Evolutionary conservation across 495 filamentous ascomycete genomes (phyloP).

Genomic region (Hapsidospora chrysogenum): DNA sequence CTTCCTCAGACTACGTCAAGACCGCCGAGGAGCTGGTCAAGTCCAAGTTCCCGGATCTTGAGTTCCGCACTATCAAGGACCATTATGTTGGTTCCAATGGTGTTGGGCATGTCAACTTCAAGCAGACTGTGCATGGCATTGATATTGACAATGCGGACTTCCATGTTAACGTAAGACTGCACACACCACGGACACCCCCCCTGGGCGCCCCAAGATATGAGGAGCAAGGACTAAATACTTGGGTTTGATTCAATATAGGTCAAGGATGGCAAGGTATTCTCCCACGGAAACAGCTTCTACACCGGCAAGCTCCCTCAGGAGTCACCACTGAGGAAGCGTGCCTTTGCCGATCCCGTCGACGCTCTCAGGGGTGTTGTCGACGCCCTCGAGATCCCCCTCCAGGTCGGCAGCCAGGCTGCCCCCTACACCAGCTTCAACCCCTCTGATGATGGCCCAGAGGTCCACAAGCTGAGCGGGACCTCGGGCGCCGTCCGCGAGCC

Average conservation of each 20-base stretch:
- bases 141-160: constrained; percentile 40
- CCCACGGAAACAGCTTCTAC: constrained; percentile 26
- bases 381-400: constrained; percentile 17
- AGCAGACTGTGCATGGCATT: constrained; percentile 32
- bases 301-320: constrained; percentile 15
- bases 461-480: constrained; percentile 19
- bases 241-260: constrained; percentile 11
- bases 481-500: constrained; percentile 23
- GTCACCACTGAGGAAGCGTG: constrained; percentile 16
- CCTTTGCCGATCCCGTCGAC: constrained; percentile 13
- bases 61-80: constrained; percentile 25
- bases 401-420: constrained; percentile 14
- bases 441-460: constrained; percentile 12
- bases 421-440: constrained; percentile 6
- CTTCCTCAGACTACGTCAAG: constrained; percentile 12
- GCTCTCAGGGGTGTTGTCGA: constrained; percentile 18
- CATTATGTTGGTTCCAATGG: constrained; percentile 29
- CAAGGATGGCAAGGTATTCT: constrained; percentile 22
- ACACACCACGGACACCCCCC: neutral
- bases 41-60: constrained; percentile 9
- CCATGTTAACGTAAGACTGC: constrained; percentile 33
- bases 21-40: constrained; percentile 17
- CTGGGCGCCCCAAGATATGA: neutral
- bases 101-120: constrained; percentile 34
- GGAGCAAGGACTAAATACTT: neutral